Evolutionary conservation across 2,329 filamentous ascomycete species (phyloP), one percentile per base, ranked within the genome.

Genomic region (Lachnellula suecica): DNA sequence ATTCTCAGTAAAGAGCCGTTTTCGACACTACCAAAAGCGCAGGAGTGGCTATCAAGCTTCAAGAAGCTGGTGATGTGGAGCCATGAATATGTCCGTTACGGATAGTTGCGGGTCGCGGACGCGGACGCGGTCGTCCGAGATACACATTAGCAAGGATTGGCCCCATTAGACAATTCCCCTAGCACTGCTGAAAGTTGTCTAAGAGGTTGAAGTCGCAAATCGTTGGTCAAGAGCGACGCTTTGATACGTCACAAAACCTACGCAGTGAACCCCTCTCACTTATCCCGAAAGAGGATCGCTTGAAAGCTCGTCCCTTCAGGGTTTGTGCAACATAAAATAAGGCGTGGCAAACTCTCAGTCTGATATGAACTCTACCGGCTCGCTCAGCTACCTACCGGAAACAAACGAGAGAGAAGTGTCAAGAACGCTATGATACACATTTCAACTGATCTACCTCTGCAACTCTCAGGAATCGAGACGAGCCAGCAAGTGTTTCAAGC

Each of bases 91-190:
- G 10, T 35, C 15, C 6, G 17, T 35, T 35, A 13, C 50, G 52
- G 51, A 54, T 47, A 51, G 44, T 44, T 49, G 48, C 50, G 43
- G 52, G n/a, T 35, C 38, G 20, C 40, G 11, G 22, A 13, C 41
- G 29, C 50, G 52, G 52, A 57, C 20, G 46, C 54, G 52, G 38
- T 50, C 35, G 50, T 44, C 53, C 56, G 56, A 44, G 29, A 10
- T 13, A 29, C 22, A 51, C 38, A 46, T 41, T 43, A n/a, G 37
- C 44, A 49, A 45, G 37, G 45, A 47, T 49, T 24, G 13, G 29
- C 23, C 34, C 17, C 40, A 50, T 54, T 49, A 31, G 42, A 56
- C 22, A 25, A 37, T 43, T 37, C 43, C 43, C 27, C 27, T 49
- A 42, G 19, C 17, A 46, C 23, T 24, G 15, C 31, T n/a, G 4